phyloP scores from a whole-genome alignment of 352 stramenopile species.

The Stramenopiles sp. region DNA sequence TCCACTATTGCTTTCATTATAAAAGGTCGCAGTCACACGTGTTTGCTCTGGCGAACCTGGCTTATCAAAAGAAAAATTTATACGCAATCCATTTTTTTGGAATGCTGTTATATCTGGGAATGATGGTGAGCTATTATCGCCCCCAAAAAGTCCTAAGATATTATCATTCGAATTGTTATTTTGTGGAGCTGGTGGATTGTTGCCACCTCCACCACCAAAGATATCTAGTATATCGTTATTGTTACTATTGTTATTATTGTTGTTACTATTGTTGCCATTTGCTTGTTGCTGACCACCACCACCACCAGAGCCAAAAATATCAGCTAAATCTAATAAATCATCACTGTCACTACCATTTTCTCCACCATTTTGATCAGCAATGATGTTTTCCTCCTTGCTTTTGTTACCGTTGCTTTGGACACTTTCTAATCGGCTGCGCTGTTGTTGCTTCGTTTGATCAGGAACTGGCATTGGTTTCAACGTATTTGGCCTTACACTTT shows the following conservation, averaged over 20 bases:
- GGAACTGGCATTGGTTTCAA: conserved; percentile 42
- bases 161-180: background rate
- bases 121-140: conserved; percentile 11
- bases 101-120: conserved; percentile 57
- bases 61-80: conserved; percentile 73
- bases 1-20: conserved; percentile 58
- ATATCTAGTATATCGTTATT: conserved; percentile 22
- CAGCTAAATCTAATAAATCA: conserved; percentile 27
- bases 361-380: conserved; percentile 5
- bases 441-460: conserved; percentile 19
- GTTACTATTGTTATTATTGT: conserved; percentile 16
- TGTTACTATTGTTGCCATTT: conserved; percentile 13
- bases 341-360: background rate
- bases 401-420: conserved; percentile 13
- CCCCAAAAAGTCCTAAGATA: conserved; percentile 15
- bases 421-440: conserved; percentile 13
- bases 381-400: conserved; percentile 21
- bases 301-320: background rate
- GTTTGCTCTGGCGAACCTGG: conserved; percentile 69
- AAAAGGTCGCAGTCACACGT: conserved; percentile 60
- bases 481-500: conserved; percentile 42
- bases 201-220: conserved; percentile 13
- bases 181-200: background rate
- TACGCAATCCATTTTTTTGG: conserved; percentile 77
- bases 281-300: background rate